Evolutionary conservation across 2,329 filamentous ascomycete species (phyloP).

Genomic region (Rutstroemia sydowiana): DNA sequence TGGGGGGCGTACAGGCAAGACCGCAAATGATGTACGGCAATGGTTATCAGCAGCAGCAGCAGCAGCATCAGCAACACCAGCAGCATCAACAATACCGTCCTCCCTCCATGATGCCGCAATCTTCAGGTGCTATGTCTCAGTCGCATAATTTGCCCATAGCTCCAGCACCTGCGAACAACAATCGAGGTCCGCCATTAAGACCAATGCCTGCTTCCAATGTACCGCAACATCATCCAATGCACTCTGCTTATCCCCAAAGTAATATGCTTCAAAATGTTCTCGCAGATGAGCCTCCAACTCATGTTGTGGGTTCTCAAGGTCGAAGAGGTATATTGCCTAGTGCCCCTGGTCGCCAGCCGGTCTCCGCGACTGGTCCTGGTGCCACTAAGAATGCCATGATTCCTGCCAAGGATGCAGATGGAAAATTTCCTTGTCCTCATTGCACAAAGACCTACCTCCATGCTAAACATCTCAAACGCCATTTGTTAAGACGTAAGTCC

Average conservation of each 20-base stretch:
- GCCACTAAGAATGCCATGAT: constrained; percentile 74
- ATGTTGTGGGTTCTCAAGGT: constrained; percentile 92
- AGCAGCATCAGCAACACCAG: too few species aligned
- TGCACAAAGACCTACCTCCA: constrained; percentile 98
- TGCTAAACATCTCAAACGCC: constrained; percentile 94
- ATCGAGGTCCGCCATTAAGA: constrained; percentile 48
- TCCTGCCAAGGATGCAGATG: constrained; percentile 90
- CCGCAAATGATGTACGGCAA: constrained; percentile 26
- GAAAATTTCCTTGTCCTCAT: constrained; percentile 96
- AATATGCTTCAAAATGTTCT: constrained; percentile 49
- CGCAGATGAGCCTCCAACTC: constrained; percentile 64
- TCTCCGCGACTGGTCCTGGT: constrained; percentile 61
- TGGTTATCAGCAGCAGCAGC: constrained; percentile 20
- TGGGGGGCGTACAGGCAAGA: constrained; percentile 34
- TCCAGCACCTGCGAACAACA: constrained; percentile 55
- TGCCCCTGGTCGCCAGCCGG: constrained; percentile 76
- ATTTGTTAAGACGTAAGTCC: constrained; percentile 84
- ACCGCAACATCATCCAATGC: constrained; percentile 37
- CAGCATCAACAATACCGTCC: constrained; percentile 46
- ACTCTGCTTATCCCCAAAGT: constrained; percentile 51
- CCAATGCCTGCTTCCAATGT: constrained; percentile 62
- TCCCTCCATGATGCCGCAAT: constrained; percentile 57
- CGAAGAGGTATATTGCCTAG: constrained; percentile 86
- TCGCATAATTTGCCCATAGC: constrained; percentile 71
- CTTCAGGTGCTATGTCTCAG: constrained; percentile 56